phyloP scores from a whole-genome alignment of 148 eudicot species.

The Spergularia marina region DNA sequence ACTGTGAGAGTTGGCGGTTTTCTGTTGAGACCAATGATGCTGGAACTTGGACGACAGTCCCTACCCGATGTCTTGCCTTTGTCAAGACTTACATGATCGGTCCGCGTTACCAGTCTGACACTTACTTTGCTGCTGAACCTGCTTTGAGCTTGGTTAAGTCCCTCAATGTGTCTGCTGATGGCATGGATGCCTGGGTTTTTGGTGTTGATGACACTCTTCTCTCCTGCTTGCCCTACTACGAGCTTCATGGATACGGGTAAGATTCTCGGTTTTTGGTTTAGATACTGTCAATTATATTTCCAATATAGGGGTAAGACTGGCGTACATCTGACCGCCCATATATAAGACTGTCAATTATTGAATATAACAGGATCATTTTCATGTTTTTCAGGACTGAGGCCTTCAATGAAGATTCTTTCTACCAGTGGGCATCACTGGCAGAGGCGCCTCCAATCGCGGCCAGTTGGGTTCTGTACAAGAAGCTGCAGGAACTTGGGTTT shows the following conservation, averaged over 20 bases:
- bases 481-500: conserved; percentile 57
- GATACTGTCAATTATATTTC: too few relatives aligned
- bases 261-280: background rate
- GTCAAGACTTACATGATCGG: conserved; percentile 57
- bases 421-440: conserved; percentile 54
- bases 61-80: conserved; percentile 40
- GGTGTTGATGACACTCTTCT: conserved; percentile 83
- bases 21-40: conserved; percentile 69
- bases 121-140: conserved; percentile 39
- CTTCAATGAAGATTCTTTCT: conserved; percentile 45
- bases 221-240: conserved; percentile 55
- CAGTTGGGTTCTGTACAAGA: conserved; percentile 62
- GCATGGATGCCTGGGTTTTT: conserved; percentile 73
- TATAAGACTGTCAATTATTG: too few relatives aligned
- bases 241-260: conserved; percentile 59
- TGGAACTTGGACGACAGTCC: conserved; percentile 49
- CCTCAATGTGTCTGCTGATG: conserved; percentile 36
- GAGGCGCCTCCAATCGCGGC: conserved; percentile 62
- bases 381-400: conserved; percentile 39
- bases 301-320: too few relatives aligned
- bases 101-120: conserved; percentile 49
- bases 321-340: too few relatives aligned
- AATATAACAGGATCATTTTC: background rate
- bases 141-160: conserved; percentile 48
- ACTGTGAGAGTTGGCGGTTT: conserved; percentile 78